Evolutionary conservation across 2,329 filamentous ascomycete genomes (phyloP), one percentile per base, ranked within the genome.

Genomic region (Malbranchea cinnamomea): DNA sequence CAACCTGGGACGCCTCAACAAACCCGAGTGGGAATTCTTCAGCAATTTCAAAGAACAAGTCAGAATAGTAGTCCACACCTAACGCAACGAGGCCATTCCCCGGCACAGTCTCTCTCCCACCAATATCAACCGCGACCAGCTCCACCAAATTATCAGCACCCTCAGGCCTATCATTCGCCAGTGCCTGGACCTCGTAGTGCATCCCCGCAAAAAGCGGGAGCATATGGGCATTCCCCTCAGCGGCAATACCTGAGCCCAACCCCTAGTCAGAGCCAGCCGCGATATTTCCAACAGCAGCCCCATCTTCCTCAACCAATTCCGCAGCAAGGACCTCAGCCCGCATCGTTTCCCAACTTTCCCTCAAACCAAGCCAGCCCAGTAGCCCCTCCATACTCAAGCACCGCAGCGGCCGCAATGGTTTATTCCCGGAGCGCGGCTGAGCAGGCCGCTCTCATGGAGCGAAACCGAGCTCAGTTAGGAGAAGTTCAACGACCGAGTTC

Each of bases 361-460:
- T 39, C 49, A 8, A 45, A 44, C 20, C 53, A 52, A 37, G 42
- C 44, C 12, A 39, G 42, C 4, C 43, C 47, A 9, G 38, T 47
- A 23, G 45, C 53, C 6, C 36, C 41, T 9, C 35, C 40, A 10
- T 54, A 54, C 29, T 38, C 52, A 13, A 56, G 52, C 31, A 52
- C 44, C 8, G 47, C 54, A 8, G 47, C 50, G 8, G 30, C 31
- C 5, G 44, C 47, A 17, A 43, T 49, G 19, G 46, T 48, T n/a
- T 54, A 54, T 40, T 42, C 51, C 14, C 48, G 56, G 15, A 56
- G 45, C 42, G 50, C 52, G 10, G 48, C 53, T 23, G 55, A 59
- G 30, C 55, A 59, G 37, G 52, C 52, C 13, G 45, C 47, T 2
- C 30, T 55, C 25, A 52, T 56, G 43, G 52, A 56, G 19, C 45